Conservation (phyloP, 345 rosid genomes). For the Triadica sebifera region DNA sequence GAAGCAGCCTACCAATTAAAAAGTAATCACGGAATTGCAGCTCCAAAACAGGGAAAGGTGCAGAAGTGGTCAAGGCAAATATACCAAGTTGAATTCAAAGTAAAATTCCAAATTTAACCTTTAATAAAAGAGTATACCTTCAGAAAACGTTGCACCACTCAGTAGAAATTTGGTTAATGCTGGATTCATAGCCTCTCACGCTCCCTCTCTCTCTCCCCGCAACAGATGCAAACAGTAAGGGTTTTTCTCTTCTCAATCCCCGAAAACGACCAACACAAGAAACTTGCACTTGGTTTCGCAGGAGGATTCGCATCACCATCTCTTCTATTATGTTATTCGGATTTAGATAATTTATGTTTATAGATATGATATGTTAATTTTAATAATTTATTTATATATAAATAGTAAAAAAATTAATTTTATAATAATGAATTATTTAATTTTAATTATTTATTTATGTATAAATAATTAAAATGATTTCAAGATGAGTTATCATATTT, state of each 20-base stretch:
- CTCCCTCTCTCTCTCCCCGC: neutral
- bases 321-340: too few species aligned
- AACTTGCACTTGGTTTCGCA: too few species aligned
- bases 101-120: neutral
- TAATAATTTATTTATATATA: too few species aligned
- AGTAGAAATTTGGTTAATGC: conserved; percentile 25
- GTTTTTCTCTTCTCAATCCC: neutral
- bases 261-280: too few species aligned
- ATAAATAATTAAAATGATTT: too few species aligned
- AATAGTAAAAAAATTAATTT: too few species aligned
- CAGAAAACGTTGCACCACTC: conserved; percentile 15
- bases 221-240: neutral
- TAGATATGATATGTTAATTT: too few species aligned
- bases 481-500: too few species aligned
- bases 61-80: neutral
- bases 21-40: neutral
- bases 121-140: conserved; percentile 22
- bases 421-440: too few species aligned
- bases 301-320: too few species aligned
- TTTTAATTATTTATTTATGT: too few species aligned
- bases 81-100: neutral
- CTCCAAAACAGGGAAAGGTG: neutral
- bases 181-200: conserved; percentile 28
- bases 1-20: neutral
- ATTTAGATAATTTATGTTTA: too few species aligned